These are phyloP conservation scores for Monosporascus sp. DNA, from an alignment of 2,329 filamentous ascomycete genomes.

Conservation along the genomic window DNA sequence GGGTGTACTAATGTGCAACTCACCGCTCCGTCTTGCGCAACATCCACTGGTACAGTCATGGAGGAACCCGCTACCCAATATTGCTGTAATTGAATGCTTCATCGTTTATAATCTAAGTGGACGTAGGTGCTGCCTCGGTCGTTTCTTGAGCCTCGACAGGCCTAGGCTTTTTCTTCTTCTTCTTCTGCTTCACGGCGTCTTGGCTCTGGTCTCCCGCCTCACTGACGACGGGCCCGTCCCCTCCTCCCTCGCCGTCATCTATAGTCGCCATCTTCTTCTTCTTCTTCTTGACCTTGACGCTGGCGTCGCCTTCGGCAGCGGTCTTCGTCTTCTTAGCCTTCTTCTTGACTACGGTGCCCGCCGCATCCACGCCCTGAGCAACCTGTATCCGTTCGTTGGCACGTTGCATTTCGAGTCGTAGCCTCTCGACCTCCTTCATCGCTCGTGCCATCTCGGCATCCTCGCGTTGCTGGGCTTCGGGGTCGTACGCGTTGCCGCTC, in stretches of 20 bases:
- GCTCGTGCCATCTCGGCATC: conserved; percentile 86
- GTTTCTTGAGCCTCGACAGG: conserved; percentile 21
- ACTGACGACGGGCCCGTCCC: conserved; percentile 10
- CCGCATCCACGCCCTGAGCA: conserved; percentile 60
- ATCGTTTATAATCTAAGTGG: background rate
- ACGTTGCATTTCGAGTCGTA: conserved; percentile 84
- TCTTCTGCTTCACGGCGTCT: conserved; percentile 33
- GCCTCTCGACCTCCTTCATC: conserved; percentile 79
- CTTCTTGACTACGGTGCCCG: conserved; percentile 61
- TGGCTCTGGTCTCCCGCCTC: conserved; percentile 3
- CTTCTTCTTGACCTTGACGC: conserved; percentile 41
- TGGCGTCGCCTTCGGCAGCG: conserved; percentile 3
- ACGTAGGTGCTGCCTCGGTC: background rate
- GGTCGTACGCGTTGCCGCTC: conserved; percentile 40
- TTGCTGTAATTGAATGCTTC: background rate
- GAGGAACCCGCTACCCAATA: background rate
- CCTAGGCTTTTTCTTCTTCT: conserved; percentile 45
- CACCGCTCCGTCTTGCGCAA: too few species aligned
- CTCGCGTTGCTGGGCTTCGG: conserved; percentile 66
- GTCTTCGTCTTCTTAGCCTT: conserved; percentile 62
- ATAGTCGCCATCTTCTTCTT: conserved; percentile 40
- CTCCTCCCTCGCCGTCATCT: conserved; percentile 24
- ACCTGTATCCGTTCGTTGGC: conserved; percentile 70
- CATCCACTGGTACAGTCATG: too few species aligned
- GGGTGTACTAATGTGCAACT: too few species aligned